Evolutionary conservation across 2,329 filamentous ascomycete genomes (phyloP).

Genomic region (Apiospora pterosperma): DNA sequence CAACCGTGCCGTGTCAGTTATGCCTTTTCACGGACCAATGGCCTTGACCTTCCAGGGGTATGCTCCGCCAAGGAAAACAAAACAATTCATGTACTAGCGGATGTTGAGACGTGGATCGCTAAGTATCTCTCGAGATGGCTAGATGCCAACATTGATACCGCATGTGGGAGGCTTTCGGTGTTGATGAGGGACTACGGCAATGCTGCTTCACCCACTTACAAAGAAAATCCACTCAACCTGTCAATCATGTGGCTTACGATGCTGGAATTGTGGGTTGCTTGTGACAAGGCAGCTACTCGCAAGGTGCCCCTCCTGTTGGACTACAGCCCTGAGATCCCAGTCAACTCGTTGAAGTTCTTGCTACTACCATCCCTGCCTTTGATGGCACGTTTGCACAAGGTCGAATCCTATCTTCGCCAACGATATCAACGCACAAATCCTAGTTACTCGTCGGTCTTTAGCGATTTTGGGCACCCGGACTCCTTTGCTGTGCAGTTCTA

Average conservation of each 20-base stretch:
- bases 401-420: neutral
- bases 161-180: neutral
- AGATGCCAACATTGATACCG: neutral
- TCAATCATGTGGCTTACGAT: neutral
- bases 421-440: neutral
- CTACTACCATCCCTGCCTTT: neutral
- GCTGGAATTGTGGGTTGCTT: slow-evolving; percentile 4
- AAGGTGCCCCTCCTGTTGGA: neutral
- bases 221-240: neutral
- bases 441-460: neutral
- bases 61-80: neutral
- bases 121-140: neutral
- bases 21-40: neutral
- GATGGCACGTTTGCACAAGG: neutral
- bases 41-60: neutral
- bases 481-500: slow-evolving; percentile 8
- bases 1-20: neutral
- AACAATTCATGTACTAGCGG: neutral
- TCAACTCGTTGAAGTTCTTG: neutral
- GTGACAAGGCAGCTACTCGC: neutral
- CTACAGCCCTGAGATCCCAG: neutral
- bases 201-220: neutral
- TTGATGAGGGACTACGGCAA: neutral
- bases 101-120: slow-evolving; percentile 4
- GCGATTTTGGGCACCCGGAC: neutral